Evolutionary conservation across 116 monocot species (phyloP), one percentile per base, ranked within the genome.

Genomic region (Thalassia testudinum): DNA sequence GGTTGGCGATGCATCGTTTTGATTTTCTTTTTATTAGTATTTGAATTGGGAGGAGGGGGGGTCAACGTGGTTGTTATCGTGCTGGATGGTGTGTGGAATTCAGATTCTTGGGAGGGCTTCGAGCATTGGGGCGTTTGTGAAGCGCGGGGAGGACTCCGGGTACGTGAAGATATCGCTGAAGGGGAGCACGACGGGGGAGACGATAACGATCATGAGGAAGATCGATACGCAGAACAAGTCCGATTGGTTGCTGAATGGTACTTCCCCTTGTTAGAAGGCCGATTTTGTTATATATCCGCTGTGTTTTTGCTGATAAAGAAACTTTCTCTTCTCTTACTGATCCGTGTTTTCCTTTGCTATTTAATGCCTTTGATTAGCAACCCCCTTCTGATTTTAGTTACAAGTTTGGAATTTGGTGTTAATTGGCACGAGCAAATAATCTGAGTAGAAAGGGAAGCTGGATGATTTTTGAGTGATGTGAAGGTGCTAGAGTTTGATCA

Each of bases 91-190:
- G 6, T 34, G 3, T 34, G 30, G 3, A 34, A 34, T 12, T 10
- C 53, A 95, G 95, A 72, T 88, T 26, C 89, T 97, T 57, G 95
- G 95, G 43, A 78, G 95, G 70, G 95, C 95, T n/a, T 72, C 88
- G 12, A 88, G 79, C 37, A 29, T 97, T 12, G 95, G 88, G 26
- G 88, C 95, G 10, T 97, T 88, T 68, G 95, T 97, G 28, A 97
- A 97, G 61, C 53, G 95, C 27, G 95, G 95, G 0, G 82, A 97
- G 42, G 95, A 88, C 21, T 69, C 58, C 25, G 95, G 85, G 4
- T 77, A 65, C 21, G 64, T 97, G 19, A 88, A 78, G 56, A 77
- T 97, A 37, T 60, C 77, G 0, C 45, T 97, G 34, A 78, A 79
- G 54, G 95, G 79, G 15, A 63, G 69, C 10, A 59, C 63, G 0